A percentile compares a stretch with the other conserved stretches of the same genome.
phyloP scores from a whole-genome alignment of 805 yeast genomes.

The Lipomyces spencermartinsiae region DNA sequence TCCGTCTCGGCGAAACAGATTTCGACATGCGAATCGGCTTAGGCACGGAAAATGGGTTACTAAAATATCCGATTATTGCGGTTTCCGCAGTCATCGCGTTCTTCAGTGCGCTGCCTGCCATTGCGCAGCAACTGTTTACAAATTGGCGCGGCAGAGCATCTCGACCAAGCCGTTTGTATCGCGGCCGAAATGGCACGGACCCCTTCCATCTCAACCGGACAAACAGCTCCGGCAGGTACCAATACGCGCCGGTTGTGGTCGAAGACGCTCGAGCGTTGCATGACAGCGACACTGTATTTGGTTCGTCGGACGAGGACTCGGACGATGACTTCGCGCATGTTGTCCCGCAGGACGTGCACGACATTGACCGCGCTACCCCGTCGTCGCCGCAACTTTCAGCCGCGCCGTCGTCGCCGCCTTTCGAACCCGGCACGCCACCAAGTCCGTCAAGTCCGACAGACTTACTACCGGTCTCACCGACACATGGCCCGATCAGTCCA shows the following conservation, averaged over 20 bases:
- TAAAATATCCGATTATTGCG: conserved; percentile 41
- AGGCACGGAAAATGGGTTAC: conserved; percentile 38
- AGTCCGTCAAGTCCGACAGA: conserved; percentile 21
- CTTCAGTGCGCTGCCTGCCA: conserved; percentile 38
- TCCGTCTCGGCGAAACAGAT: conserved; percentile 68
- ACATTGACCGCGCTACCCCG: conserved; percentile 15
- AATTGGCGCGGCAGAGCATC: conserved; percentile 40
- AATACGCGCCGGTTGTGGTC: conserved; percentile 37
- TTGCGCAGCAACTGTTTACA: conserved; percentile 36
- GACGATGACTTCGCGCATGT: conserved; percentile 30
- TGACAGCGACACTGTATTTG: conserved; percentile 37
- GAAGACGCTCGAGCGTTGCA: conserved; percentile 39
- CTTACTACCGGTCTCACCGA: background rate
- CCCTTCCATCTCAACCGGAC: conserved; percentile 32
- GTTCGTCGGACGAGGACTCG: conserved; percentile 19
- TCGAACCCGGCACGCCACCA: conserved; percentile 14
- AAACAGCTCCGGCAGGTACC: conserved; percentile 27
- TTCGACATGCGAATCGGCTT: conserved; percentile 23
- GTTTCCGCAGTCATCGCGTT: conserved; percentile 48
- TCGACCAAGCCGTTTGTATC: conserved; percentile 38
- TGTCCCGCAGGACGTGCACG: conserved; percentile 9
- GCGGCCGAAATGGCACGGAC: conserved; percentile 37
- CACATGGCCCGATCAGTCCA: background rate
- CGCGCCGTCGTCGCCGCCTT: conserved; percentile 19
- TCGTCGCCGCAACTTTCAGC: conserved; percentile 19